Evolutionary conservation across 768 basidiomycete species (phyloP).

Genomic region (Mycena olivaceomarginata): DNA sequence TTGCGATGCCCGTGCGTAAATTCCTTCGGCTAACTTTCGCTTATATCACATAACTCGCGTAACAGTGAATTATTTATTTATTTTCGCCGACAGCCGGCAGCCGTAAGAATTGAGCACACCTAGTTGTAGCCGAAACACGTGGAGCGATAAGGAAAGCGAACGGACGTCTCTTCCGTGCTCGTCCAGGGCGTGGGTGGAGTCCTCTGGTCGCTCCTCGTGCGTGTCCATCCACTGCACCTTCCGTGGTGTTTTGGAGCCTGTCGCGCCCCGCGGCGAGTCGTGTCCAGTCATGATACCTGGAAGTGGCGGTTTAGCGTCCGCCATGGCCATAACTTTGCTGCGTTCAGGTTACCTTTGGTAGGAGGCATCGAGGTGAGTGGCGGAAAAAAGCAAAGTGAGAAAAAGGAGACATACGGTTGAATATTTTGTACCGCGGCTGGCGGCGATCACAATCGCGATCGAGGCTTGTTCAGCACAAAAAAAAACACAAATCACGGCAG

Average conservation of each 20-base stretch:
- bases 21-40: no score
- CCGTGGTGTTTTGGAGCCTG: constrained; percentile 66
- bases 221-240: constrained; percentile 72
- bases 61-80: no score
- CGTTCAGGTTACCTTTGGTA: constrained; percentile 24
- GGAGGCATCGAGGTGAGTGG: constrained; percentile 13
- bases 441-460: no score
- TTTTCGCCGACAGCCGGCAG: no score
- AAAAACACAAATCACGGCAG: no score
- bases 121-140: neutral
- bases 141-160: neutral
- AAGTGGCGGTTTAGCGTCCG: constrained; percentile 17
- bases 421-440: no score
- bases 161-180: constrained; percentile 74
- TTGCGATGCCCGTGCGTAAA: no score
- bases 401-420: no score
- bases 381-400: no score
- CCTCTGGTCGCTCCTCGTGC: constrained; percentile 34
- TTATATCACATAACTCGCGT: no score
- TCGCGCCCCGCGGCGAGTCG: constrained; percentile 26
- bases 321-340: neutral
- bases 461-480: no score
- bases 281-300: constrained; percentile 38
- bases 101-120: no score
- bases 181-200: constrained; percentile 64